Evolutionary conservation across 148 eudicot species (phyloP), one percentile per base, ranked within the genome.

Genomic region (Amaranthus cruentus): DNA sequence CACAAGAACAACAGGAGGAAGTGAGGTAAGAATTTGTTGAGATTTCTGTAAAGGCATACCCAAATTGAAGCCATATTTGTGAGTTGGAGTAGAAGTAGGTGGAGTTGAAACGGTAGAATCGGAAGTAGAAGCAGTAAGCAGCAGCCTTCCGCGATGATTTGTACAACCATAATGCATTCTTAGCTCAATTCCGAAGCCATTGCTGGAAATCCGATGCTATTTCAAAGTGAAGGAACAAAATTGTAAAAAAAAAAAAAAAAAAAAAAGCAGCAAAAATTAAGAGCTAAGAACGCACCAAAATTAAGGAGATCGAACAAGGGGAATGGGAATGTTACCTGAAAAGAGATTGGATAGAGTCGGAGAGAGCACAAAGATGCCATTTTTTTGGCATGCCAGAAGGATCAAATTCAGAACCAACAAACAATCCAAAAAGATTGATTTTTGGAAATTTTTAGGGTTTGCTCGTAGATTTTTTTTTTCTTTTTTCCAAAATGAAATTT

Each of bases 111-210:
- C 42, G 12, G 15, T 71, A 53, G 79, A 71, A 75, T 71, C 76
- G 48, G 60, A 0, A 47, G 9, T 80, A 66, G 57, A 80, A 75
- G 76, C 75, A 42, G 73, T 75, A 7, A 80, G 59, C 6, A 75
- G 58, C 13, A 79, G 56, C 8, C 66, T 68, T 69, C 57, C 64
- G 5, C 15, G 56, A 46, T 52, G 12, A 48, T 65, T 75, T 70
- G 55, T 57, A 8, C 47, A 55, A 55, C 69, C 44, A 62, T 4
- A 74, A 73, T 50, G 61, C 62, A 7, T 48, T 70, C 70, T 44
- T 10, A 79, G 65, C 73, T 79, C 71, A 69, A 79, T 79, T 71
- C 78, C 78, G 48, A 70, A 67, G 75, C 78, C 73, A 78, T 68
- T 74, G 64, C 55, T 48, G 7, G 62, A 80, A 55, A 75, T 51